Evolutionary conservation across 2,329 filamentous ascomycete species (phyloP).

Genomic region (Penicillium sp.): DNA sequence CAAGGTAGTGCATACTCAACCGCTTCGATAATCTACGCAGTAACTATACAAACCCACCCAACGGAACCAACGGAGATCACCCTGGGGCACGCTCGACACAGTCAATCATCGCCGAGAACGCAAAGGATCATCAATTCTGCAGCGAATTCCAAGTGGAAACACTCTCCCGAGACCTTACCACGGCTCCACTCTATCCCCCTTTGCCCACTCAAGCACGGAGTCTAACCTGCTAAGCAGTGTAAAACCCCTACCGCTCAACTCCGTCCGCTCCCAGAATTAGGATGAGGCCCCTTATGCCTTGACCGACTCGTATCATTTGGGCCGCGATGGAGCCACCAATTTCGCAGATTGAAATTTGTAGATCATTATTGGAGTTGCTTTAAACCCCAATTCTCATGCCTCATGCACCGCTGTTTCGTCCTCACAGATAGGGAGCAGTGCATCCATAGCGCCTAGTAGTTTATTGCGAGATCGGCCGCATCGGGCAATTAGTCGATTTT

Average conservation of each 20-base stretch:
- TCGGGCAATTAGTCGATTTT: neutral
- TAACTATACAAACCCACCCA: neutral
- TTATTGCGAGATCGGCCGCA: slow-evolving; percentile 4
- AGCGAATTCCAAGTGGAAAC: slow-evolving; percentile 5
- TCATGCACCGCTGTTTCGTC: neutral
- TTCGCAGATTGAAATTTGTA: neutral
- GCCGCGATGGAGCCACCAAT: neutral
- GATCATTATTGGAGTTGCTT: neutral
- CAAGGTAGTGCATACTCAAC: neutral
- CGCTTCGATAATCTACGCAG: neutral
- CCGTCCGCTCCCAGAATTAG: neutral
- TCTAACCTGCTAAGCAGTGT: neutral
- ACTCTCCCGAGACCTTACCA: slow-evolving; percentile 1
- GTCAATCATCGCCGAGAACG: slow-evolving; percentile 3
- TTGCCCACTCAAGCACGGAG: neutral
- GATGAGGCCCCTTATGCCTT: neutral
- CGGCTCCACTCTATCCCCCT: slow-evolving; percentile 5
- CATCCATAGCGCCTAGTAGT: slow-evolving; percentile 2
- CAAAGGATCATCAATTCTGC: slow-evolving; percentile 9
- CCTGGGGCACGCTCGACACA: neutral
- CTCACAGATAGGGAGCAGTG: neutral
- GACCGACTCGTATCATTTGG: neutral
- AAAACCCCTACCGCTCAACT: neutral
- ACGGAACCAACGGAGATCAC: neutral
- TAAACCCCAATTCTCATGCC: too few species aligned